Evolutionary conservation across 192 early-diverging fungal species (phyloP).

Genomic region (Rhizophagus prolifer): DNA sequence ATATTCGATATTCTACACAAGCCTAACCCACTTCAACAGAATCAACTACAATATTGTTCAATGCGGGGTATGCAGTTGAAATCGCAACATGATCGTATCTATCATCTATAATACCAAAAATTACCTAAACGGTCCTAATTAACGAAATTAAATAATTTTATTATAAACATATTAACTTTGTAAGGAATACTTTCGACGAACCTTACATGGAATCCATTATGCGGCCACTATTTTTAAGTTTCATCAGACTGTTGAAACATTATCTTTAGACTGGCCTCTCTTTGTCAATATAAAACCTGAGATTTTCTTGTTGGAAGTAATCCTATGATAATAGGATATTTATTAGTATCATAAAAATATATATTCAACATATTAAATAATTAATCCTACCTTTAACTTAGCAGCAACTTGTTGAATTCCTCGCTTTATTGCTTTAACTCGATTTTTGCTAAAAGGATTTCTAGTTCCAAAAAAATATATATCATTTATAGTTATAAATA

Average conservation of each 20-base stretch:
- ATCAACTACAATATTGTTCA: slow-evolving; percentile 92
- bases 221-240: slow-evolving; percentile 66
- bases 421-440: neutral
- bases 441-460: slow-evolving; percentile 33
- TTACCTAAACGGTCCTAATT: slow-evolving; percentile 84
- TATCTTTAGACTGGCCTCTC: slow-evolving; percentile 67
- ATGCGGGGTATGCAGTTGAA: slow-evolving; percentile 79
- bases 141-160: neutral
- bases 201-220: slow-evolving; percentile 75
- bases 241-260: slow-evolving; percentile 69
- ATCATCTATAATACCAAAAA: slow-evolving; percentile 90
- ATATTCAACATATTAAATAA: neutral
- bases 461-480: slow-evolving; percentile 34
- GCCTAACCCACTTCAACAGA: slow-evolving; percentile 81
- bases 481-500: slow-evolving; percentile 40
- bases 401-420: neutral
- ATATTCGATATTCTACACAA: slow-evolving; percentile 87
- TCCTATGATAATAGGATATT: slow-evolving; percentile 33
- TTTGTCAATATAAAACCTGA: slow-evolving; percentile 49
- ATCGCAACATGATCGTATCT: slow-evolving; percentile 95
- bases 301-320: slow-evolving; percentile 38
- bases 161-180: too few species aligned
- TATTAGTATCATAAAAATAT: neutral
- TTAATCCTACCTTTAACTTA: neutral
- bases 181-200: neutral